Evolutionary conservation across 2,329 filamentous ascomycete genomes (phyloP).

Genomic region (Fusarium sp.): DNA sequence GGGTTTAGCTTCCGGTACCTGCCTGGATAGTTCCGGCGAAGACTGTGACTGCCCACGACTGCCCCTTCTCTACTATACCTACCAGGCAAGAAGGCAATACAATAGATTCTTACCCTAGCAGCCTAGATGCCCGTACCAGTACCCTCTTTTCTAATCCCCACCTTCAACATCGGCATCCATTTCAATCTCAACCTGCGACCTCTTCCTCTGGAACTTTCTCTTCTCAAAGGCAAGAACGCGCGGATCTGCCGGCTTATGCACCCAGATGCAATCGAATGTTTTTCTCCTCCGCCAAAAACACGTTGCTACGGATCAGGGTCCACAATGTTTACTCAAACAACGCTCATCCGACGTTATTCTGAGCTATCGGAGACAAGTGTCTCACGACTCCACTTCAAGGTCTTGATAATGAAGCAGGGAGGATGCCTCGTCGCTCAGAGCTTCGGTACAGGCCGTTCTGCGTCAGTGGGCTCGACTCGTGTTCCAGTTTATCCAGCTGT

Average conservation of each 20-base stretch:
- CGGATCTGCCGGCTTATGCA: constrained; percentile 19
- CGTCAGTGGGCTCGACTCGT: constrained; percentile 21
- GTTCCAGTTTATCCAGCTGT: constrained; percentile 19
- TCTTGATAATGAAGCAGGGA: constrained; percentile 39
- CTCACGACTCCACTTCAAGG: constrained; percentile 41
- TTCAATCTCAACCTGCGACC: neutral
- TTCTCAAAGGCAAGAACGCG: neutral
- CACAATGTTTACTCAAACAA: constrained; percentile 28
- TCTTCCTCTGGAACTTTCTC: neutral
- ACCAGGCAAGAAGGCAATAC: no score
- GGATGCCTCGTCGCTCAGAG: constrained; percentile 25
- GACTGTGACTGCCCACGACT: neutral
- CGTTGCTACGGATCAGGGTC: constrained; percentile 34
- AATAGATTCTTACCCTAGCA: neutral
- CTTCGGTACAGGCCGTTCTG: constrained; percentile 17
- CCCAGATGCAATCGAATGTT: constrained; percentile 15
- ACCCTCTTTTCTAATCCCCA: constrained; percentile 14
- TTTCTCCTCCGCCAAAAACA: constrained; percentile 17
- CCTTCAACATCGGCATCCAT: constrained; percentile 3
- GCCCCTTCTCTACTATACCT: neutral
- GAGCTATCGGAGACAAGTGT: constrained; percentile 43
- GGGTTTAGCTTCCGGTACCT: neutral
- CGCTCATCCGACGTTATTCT: constrained; percentile 31
- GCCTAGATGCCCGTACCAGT: neutral
- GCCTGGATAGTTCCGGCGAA: neutral